Percentiles rank a stretch among this genome's conserved stretches.
Evolutionary conservation across 306 rosid species (phyloP).

Genomic region (Purshia tridentata): DNA sequence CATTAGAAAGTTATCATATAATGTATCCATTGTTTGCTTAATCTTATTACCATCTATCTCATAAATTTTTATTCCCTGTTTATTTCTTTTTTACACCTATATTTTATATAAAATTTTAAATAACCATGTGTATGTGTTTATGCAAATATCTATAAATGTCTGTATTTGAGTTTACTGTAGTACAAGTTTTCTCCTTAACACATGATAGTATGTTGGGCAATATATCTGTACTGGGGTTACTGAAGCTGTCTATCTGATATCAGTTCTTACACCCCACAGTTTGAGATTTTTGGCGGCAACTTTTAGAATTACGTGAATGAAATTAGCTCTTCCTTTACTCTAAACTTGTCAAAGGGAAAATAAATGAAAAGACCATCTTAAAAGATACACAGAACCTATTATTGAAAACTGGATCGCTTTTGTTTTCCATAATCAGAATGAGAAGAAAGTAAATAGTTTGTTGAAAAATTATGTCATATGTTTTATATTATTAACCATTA

Average conservation of each 20-base stretch:
- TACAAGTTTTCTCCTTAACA: conserved; percentile 54
- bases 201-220: conserved; percentile 37
- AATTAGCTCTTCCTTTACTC: conserved; percentile 24
- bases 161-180: conserved; percentile 7
- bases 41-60: conserved; percentile 5
- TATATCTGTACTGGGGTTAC: conserved; percentile 34
- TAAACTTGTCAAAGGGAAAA: conserved; percentile 3
- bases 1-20: conserved; percentile 23
- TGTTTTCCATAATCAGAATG: neutral
- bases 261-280: conserved; percentile 44
- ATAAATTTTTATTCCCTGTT: neutral
- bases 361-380: neutral
- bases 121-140: neutral
- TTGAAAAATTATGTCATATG: neutral
- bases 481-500: neutral
- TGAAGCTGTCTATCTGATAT: conserved; percentile 51
- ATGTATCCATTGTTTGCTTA: neutral
- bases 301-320: conserved; percentile 35
- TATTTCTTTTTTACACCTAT: conserved; percentile 7
- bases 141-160: neutral
- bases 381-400: neutral
- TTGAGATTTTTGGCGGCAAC: conserved; percentile 42
- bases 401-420: neutral
- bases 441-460: neutral
- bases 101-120: neutral